These are phyloP conservation scores for Dothistroma septosporum DNA, from an alignment of 2,329 filamentous ascomycete species.

Conservation along the genomic window DNA sequence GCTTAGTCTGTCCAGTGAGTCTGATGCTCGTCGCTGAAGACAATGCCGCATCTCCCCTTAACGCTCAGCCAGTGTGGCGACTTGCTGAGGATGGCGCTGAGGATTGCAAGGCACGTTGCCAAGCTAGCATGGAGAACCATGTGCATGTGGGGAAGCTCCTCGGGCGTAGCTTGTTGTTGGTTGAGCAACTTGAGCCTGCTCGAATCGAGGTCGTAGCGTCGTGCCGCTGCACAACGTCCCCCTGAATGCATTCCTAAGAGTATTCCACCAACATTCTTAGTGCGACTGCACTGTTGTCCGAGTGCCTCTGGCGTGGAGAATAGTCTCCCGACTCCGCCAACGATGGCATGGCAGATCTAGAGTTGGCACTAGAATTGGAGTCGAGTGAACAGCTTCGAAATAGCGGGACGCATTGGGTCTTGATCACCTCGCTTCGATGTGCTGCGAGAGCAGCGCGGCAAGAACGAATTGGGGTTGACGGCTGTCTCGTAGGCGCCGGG, in stretches of 20 bases:
- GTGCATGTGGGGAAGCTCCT: too few species aligned
- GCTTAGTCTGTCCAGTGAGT: too few species aligned
- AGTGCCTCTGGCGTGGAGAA: not conserved
- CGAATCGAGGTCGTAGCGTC: not conserved
- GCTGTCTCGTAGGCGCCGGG: constrained; percentile 4
- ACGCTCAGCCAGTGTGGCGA: too few species aligned
- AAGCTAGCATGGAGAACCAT: too few species aligned
- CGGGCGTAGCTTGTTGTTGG: not conserved
- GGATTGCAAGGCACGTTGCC: too few species aligned
- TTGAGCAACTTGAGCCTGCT: not conserved
- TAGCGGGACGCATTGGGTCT: not conserved
- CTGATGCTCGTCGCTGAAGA: too few species aligned
- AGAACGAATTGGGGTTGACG: not conserved
- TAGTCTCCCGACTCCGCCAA: not conserved
- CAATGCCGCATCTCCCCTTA: too few species aligned
- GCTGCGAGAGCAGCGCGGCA: not conserved
- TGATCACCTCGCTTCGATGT: not conserved
- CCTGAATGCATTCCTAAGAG: not conserved
- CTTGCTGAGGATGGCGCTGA: too few species aligned
- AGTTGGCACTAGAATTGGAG: not conserved
- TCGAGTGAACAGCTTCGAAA: not conserved
- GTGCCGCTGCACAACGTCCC: not conserved
- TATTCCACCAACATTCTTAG: not conserved
- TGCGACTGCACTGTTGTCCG: not conserved
- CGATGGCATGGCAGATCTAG: not conserved